A percentile compares a stretch with the other conserved stretches of the same genome.
Conservation (phyloP, 225 moss, liverwort and hornwort genomes). For the Physcomitrium patens region DNA sequence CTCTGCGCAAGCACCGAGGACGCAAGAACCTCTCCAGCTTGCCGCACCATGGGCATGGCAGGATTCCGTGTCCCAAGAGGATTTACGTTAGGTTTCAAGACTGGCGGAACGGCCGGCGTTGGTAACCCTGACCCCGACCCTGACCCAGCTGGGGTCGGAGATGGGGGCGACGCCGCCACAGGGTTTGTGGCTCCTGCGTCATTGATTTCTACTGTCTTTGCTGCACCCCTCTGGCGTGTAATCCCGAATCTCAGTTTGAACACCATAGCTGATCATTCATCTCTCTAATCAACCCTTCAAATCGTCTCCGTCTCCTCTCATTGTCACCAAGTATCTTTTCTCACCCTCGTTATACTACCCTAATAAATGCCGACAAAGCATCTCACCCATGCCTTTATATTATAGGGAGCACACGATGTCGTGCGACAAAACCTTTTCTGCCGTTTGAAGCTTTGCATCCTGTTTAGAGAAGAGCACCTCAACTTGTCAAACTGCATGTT, state of each 20-base stretch:
- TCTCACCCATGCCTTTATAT: too few species aligned
- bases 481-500: too few species aligned
- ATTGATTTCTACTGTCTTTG: slow-evolving; percentile 30
- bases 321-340: background rate
- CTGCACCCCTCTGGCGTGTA: slow-evolving; percentile 40
- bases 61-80: slow-evolving; percentile 47
- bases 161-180: background rate
- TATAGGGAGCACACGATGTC: too few species aligned
- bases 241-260: slow-evolving; percentile 45
- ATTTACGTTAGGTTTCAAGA: slow-evolving; percentile 37
- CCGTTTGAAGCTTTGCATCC: too few species aligned
- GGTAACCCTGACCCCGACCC: background rate
- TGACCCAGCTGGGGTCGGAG: slow-evolving; percentile 14
- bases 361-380: too few species aligned
- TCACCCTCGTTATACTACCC: too few species aligned
- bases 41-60: slow-evolving; percentile 41
- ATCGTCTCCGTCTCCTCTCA: slow-evolving; percentile 15
- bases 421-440: too few species aligned
- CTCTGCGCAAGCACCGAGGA: slow-evolving; percentile 39
- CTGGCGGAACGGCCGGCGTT: slow-evolving; percentile 20
- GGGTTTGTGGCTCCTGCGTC: slow-evolving; percentile 6
- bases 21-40: slow-evolving; percentile 42
- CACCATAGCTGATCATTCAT: slow-evolving; percentile 33
- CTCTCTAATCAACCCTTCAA: background rate
- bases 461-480: too few species aligned